Conservation (phyloP, 768 basidiomycete genomes). For the Calocera viscosa region DNA sequence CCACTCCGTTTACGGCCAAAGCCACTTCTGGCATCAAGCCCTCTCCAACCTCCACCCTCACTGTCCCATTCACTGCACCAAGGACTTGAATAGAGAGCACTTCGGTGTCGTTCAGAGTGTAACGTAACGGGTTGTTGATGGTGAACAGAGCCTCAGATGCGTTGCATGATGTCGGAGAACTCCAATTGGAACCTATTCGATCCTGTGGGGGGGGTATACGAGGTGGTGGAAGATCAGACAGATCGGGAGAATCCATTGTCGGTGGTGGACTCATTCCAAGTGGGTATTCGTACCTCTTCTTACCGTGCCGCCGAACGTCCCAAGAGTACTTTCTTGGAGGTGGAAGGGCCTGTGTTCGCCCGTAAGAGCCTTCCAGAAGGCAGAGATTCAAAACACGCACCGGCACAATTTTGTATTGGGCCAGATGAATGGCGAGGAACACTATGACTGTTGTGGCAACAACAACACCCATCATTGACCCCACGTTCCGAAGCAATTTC, state of each 20-base stretch:
- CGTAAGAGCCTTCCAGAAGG: neutral
- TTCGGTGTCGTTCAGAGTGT: neutral
- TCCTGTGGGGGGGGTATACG: neutral
- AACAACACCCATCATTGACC: neutral
- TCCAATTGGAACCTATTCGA: neutral
- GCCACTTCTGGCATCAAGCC: neutral
- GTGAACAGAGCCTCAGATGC: neutral
- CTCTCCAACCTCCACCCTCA: neutral
- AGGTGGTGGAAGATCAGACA: neutral
- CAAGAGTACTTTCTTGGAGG: neutral
- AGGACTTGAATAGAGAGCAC: neutral
- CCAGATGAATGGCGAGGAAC: neutral
- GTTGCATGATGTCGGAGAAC: neutral
- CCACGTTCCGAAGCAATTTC: neutral
- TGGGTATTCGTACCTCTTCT: slow-evolving; percentile 2
- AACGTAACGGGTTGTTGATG: neutral
- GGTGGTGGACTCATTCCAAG: neutral
- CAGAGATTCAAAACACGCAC: neutral
- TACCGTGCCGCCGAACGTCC: neutral
- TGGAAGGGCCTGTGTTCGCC: neutral
- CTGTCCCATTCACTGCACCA: neutral
- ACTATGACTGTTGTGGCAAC: neutral
- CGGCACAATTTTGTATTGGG: neutral
- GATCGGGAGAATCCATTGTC: neutral
- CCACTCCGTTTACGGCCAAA: neutral